A percentile compares a stretch with the other conserved stretches of the same genome.
Evolutionary conservation across 2,329 filamentous ascomycete genomes (phyloP).

Genomic region (Fusarium solani-melongenae): DNA sequence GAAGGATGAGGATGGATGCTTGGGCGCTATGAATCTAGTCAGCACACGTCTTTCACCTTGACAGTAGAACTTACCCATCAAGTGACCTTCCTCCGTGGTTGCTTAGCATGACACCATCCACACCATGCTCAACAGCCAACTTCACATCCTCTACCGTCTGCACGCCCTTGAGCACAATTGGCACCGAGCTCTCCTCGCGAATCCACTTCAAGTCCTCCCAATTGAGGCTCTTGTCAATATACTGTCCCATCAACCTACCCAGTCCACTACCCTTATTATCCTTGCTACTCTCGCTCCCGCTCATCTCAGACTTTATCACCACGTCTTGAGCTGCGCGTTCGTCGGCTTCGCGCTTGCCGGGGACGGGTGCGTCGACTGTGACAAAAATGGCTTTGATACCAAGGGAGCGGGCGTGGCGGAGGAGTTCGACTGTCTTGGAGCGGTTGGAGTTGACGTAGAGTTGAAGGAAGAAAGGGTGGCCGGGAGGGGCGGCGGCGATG

Average conservation of each 20-base stretch:
- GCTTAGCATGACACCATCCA: slow-evolving; percentile 65
- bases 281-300: slow-evolving; percentile 56
- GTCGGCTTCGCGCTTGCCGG: slow-evolving; percentile 68
- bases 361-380: slow-evolving; percentile 66
- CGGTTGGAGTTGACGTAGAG: slow-evolving; percentile 65
- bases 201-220: slow-evolving; percentile 67
- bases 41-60: rapidly evolving
- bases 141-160: slow-evolving; percentile 67
- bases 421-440: slow-evolving; percentile 58
- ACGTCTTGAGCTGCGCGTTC: slow-evolving; percentile 62
- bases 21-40: slow-evolving; percentile 41
- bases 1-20: slow-evolving; percentile 61
- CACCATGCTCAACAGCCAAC: slow-evolving; percentile 58
- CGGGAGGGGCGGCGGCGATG: slow-evolving; percentile 34
- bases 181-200: slow-evolving; percentile 55
- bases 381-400: slow-evolving; percentile 65
- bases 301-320: slow-evolving; percentile 51
- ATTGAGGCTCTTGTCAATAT: slow-evolving; percentile 62
- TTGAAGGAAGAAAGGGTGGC: slow-evolving; percentile 51
- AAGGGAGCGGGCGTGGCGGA: slow-evolving; percentile 51
- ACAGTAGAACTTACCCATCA: slow-evolving; percentile 51
- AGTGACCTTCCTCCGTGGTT: slow-evolving; percentile 69
- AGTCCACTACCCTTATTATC: slow-evolving; percentile 65
- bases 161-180: slow-evolving; percentile 67
- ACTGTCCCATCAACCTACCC: slow-evolving; percentile 62